Evolutionary conservation across 805 yeast genomes (phyloP).

Genomic region (Metschnikowia anglica): DNA sequence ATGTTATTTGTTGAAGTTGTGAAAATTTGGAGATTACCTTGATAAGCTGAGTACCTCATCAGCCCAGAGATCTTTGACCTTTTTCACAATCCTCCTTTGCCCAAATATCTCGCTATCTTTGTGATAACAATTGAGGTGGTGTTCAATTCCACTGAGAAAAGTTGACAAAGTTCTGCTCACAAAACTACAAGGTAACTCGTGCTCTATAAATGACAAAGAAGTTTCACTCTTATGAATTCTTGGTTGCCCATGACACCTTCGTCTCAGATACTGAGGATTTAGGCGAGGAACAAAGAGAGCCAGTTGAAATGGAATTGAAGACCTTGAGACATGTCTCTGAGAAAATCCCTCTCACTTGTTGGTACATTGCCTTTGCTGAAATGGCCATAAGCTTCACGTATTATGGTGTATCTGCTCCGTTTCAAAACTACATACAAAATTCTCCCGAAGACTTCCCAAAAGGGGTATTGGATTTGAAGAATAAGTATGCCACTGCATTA

Average conservation of each 20-base stretch:
- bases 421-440: constrained; percentile 19
- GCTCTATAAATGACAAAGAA: too few species aligned
- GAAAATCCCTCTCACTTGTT: constrained; percentile 16
- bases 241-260: not conserved
- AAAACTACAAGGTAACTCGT: too few species aligned
- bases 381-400: constrained; percentile 18
- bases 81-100: too few species aligned
- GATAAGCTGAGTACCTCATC: too few species aligned
- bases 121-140: too few species aligned
- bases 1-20: too few species aligned
- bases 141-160: too few species aligned
- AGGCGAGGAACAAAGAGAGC: constrained; percentile 15
- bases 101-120: too few species aligned
- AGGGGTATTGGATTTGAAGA: constrained; percentile 14
- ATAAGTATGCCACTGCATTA: constrained; percentile 16
- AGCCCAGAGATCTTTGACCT: too few species aligned
- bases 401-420: constrained; percentile 20
- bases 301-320: constrained; percentile 53
- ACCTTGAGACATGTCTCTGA: constrained; percentile 52
- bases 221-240: not conserved
- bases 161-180: too few species aligned
- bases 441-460: constrained; percentile 14
- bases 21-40: too few species aligned
- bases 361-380: constrained; percentile 18
- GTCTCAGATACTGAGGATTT: not conserved